These are phyloP conservation scores for Arthrobotrys sinensis DNA, from an alignment of 2,329 filamentous ascomycete genomes.

Conservation along the genomic window DNA sequence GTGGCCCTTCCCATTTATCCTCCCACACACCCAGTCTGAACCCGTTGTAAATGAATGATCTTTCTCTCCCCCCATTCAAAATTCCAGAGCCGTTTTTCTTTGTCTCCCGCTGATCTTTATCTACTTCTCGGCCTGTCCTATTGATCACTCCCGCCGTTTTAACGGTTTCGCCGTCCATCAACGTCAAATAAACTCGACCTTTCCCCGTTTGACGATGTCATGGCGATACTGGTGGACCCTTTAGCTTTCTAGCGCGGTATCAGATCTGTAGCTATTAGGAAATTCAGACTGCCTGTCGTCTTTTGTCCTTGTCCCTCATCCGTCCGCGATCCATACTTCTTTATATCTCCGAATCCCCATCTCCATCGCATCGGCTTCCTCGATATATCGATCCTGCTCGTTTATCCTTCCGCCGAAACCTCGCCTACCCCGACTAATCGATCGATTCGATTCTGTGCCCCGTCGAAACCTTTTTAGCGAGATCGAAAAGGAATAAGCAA, in stretches of 20 bases:
- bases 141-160: constrained; percentile 44
- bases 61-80: constrained; percentile 40
- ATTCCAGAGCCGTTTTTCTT: constrained; percentile 49
- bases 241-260: constrained; percentile 49
- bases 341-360: constrained; percentile 28
- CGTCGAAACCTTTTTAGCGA: constrained; percentile 26
- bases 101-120: constrained; percentile 61
- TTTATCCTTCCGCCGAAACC: constrained; percentile 15
- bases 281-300: constrained; percentile 27
- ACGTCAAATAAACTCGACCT: constrained; percentile 19
- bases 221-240: constrained; percentile 48
- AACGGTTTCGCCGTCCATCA: constrained; percentile 37
- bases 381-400: constrained; percentile 10
- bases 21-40: constrained; percentile 35
- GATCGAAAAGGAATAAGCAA: constrained; percentile 35
- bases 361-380: constrained; percentile 24
- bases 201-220: constrained; percentile 38
- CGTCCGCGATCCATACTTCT: constrained; percentile 6
- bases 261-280: constrained; percentile 56
- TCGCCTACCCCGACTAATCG: constrained; percentile 10
- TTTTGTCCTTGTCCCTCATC: constrained; percentile 17
- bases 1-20: constrained; percentile 45
- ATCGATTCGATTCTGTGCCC: constrained; percentile 31
- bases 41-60: constrained; percentile 45
- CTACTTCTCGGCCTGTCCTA: constrained; percentile 45